Percentiles rank a stretch among this genome's conserved stretches.
Evolutionary conservation across 129 eudicot species (phyloP).

Genomic region (Pseudognaphalium luteoalbum): DNA sequence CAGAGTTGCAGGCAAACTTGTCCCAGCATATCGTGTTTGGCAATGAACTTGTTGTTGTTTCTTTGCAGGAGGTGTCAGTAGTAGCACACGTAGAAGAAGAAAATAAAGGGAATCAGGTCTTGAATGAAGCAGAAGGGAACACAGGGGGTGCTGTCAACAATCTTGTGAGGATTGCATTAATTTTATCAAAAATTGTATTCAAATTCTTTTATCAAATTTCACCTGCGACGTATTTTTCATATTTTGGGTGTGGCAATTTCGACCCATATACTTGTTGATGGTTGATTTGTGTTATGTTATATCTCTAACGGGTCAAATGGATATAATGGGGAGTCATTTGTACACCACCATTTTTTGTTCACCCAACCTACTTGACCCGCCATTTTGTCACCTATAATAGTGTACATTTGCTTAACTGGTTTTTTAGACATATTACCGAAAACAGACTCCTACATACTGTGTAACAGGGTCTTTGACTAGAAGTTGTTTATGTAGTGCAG

Average conservation of each 20-base stretch:
- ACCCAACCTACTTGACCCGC: neutral
- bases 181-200: neutral
- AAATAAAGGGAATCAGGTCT: constrained; percentile 11
- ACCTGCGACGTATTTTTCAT: neutral
- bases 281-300: neutral
- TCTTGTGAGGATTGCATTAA: constrained; percentile 38
- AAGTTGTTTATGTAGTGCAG: constrained; percentile 39
- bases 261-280: neutral
- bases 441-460: neutral
- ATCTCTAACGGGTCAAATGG: neutral
- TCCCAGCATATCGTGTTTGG: neutral
- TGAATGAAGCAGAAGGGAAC: constrained; percentile 32
- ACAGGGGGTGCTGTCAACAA: constrained; percentile 39
- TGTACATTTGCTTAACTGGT: neutral
- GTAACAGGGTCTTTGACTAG: neutral
- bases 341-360: no score
- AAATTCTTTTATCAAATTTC: neutral
- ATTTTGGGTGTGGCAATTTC: neutral
- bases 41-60: neutral
- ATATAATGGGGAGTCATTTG: neutral
- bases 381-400: neutral
- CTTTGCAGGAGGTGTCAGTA: constrained; percentile 29
- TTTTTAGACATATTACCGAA: neutral
- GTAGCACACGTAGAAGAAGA: constrained; percentile 30
- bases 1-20: neutral